Percentiles rank a stretch among this genome's conserved stretches.
phyloP scores from a whole-genome alignment of 306 rosid species.

The Begonia masoniana region DNA sequence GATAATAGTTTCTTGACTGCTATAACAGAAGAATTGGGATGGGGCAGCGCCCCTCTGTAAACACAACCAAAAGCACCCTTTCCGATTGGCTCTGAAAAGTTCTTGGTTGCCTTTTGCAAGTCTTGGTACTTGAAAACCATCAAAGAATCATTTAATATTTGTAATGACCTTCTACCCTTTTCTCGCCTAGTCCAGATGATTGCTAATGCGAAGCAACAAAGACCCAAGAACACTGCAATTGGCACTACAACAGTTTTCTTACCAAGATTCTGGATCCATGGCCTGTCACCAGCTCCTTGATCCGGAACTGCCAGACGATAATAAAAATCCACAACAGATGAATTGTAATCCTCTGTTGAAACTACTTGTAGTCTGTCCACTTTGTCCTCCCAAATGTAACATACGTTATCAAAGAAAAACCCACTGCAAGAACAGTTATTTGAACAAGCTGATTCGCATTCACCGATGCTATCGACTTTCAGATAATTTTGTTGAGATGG shows the following conservation, averaged over 20 bases:
- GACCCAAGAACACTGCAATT: neutral
- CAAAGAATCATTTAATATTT: constrained; percentile 17
- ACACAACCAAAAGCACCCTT: constrained; percentile 38
- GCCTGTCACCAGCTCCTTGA: neutral
- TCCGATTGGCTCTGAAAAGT: constrained; percentile 24
- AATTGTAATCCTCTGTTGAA: neutral
- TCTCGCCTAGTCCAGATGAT: neutral
- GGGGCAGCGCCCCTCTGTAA: constrained; percentile 20
- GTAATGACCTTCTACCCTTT: neutral
- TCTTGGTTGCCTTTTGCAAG: constrained; percentile 24
- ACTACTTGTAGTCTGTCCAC: neutral
- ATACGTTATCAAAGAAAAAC: constrained; percentile 7
- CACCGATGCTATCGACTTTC: neutral
- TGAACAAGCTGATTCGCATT: constrained; percentile 15
- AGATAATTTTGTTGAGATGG: constrained; percentile 3
- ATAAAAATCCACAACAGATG: constrained; percentile 4
- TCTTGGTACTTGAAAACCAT: constrained; percentile 14
- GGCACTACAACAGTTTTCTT: neutral
- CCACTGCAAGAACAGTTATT: constrained; percentile 15
- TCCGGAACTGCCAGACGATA: constrained; percentile 4
- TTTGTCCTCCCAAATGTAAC: constrained; percentile 11
- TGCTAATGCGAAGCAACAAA: neutral
- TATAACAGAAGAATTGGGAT: constrained; percentile 10
- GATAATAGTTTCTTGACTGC: constrained; percentile 31
- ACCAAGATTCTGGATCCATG: neutral